Evolutionary conservation across 768 basidiomycete genomes (phyloP).

Genomic region (Macrolepiota albuminosa): DNA sequence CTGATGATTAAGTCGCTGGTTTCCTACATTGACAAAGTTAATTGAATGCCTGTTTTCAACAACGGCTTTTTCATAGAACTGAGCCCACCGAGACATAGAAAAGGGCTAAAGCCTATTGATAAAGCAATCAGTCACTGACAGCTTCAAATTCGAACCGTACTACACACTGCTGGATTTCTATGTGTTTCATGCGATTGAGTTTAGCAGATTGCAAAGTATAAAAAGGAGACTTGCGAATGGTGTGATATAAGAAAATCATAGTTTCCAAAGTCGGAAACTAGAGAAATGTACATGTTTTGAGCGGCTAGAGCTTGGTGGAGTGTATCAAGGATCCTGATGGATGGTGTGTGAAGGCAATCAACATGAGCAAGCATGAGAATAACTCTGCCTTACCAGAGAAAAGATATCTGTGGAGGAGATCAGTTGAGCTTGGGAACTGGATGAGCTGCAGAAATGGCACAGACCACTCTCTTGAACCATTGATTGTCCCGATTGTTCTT

Average conservation of each 20-base stretch:
- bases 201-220: no score
- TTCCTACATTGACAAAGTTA: background rate
- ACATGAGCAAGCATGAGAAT: no score
- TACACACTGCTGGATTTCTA: background rate
- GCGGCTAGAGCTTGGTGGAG: background rate
- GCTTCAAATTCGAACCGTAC: no score
- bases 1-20: constrained; percentile 7
- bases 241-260: background rate
- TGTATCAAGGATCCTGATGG: background rate
- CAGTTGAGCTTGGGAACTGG: background rate
- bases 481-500: background rate
- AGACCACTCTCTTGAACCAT: background rate
- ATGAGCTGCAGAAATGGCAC: background rate
- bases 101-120: background rate
- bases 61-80: background rate
- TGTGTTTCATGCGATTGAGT: no score
- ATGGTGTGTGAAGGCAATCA: background rate
- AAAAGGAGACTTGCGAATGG: background rate
- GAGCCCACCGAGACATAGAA: background rate
- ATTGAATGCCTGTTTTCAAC: background rate
- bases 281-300: background rate
- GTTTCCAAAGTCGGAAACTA: background rate
- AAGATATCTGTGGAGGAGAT: background rate
- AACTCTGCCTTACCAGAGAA: background rate
- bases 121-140: background rate